Evolutionary conservation across 257 asterid species (phyloP), one percentile per base, ranked within the genome.

Genomic region (Nicotiana knightiana): DNA sequence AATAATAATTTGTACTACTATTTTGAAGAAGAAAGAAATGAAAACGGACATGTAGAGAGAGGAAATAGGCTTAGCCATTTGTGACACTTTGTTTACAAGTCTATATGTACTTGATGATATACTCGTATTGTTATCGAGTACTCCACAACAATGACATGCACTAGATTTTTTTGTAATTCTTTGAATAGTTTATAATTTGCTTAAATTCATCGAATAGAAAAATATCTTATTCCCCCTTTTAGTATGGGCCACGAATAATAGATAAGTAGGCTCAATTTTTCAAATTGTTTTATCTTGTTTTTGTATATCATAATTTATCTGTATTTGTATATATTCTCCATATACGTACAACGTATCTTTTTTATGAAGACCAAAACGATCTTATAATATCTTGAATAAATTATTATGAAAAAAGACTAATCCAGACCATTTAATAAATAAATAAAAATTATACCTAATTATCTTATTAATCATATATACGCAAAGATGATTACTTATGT

Each of bases 61-160:
- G 10, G 43, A 32, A 65, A 32, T 65, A 30, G 73, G 21, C 24
- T 66, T 66, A 16, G 73, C 12, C 11, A 66, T 66, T 33, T 66
- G 48, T 6, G 75, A 32, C 75, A 66, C 64, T 83, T 82, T 62
- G 48, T 66, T 82, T 65, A 76, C 55, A 62, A 61, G 87, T 84
- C 87, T 79, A 30, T 75, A 67, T 58, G 8, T 59, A 67, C 48
- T 80, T 76, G 86, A 82, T 82, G 87, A 82, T 71, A n/a, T 85
- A 53, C 82, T 63, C 57, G 58, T 80, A 79, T 85, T 68, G 76
- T 80, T 48, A 76, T 58, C 79, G 55, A n/a, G 37, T 55, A 18
- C 32, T 58, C 48, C 63, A 55, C 32, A 73, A 83, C 76, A 58
- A 83, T 67, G 68, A 79, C 57, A 3, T 68, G 70, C 82, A 73